A percentile compares a stretch with the other conserved stretches of the same genome.
Evolutionary conservation across 139 green algal species (phyloP).

Genomic region (Chlamydomonas sp.): DNA sequence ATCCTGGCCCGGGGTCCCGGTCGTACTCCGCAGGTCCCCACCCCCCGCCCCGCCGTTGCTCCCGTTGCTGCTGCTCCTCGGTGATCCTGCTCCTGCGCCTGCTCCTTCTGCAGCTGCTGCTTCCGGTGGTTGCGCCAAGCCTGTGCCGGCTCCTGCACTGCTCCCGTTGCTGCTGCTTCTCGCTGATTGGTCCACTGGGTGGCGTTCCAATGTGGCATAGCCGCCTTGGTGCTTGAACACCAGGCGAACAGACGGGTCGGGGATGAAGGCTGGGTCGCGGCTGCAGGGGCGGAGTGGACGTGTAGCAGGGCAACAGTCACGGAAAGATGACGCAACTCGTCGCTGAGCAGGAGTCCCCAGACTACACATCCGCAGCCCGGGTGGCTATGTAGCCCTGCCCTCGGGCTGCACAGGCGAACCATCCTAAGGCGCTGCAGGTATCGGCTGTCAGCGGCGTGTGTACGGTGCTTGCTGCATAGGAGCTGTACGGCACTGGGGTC

Average conservation of each 20-base stretch:
- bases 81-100: not conserved
- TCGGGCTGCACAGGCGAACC: too few species aligned
- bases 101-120: conserved; percentile 9
- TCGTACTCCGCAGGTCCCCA: not conserved
- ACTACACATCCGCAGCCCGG: too few species aligned
- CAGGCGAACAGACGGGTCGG: conserved; percentile 41
- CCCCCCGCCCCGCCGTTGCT: not conserved
- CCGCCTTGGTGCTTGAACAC: conserved; percentile 61
- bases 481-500: too few species aligned
- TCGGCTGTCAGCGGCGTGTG: too few species aligned
- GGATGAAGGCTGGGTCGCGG: conserved; percentile 34
- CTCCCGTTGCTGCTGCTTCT: not conserved
- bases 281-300: not conserved
- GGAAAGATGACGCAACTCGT: too few species aligned
- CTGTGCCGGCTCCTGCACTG: not conserved
- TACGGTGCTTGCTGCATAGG: too few species aligned
- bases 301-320: too few species aligned
- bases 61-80: not conserved
- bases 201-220: conserved; percentile 44
- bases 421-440: too few species aligned
- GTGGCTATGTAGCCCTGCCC: too few species aligned
- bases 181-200: too few species aligned
- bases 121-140: too few species aligned
- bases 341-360: too few species aligned
- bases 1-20: not conserved